phyloP scores from a whole-genome alignment of 208 protist species.

The Trypanosoma cruzi region DNA sequence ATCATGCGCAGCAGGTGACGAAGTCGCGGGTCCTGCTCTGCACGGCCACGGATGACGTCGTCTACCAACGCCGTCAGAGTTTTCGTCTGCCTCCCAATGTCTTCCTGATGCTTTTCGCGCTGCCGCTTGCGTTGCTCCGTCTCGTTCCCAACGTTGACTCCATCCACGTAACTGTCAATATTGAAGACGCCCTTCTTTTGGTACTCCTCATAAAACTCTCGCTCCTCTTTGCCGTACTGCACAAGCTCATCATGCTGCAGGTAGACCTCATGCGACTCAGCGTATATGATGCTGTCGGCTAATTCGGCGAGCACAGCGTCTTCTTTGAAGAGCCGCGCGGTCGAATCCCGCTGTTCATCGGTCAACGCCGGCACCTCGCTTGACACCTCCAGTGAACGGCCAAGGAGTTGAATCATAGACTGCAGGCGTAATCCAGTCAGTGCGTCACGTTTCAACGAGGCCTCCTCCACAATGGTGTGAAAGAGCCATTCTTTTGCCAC shows the following conservation, averaged over 20 bases:
- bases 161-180: conserved; percentile 3
- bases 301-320: conserved; percentile 32
- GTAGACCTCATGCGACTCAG: conserved; percentile 62
- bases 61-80: conserved; percentile 64
- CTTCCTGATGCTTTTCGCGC: conserved; percentile 29
- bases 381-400: not conserved
- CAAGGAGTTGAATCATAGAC: conserved; percentile 53
- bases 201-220: conserved; percentile 60
- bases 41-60: conserved; percentile 49
- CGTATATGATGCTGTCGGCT: conserved; percentile 47
- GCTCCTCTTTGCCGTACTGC: conserved; percentile 61
- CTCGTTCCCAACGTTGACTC: not conserved
- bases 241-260: conserved; percentile 61
- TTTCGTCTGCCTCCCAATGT: conserved; percentile 37
- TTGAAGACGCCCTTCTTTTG: conserved; percentile 35
- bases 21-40: conserved; percentile 43
- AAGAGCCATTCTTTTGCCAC: conserved; percentile 91
- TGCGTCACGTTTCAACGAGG: conserved; percentile 72
- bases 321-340: conserved; percentile 10
- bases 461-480: conserved; percentile 78
- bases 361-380: conserved; percentile 14
- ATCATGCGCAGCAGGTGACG: conserved; percentile 55
- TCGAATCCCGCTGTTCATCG: conserved; percentile 17
- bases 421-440: conserved; percentile 61
- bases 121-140: conserved; percentile 13